A percentile compares a stretch with the other conserved stretches of the same genome.
Conservation (phyloP, 2,329 filamentous ascomycete species). For the Diaporthe sp. region DNA sequence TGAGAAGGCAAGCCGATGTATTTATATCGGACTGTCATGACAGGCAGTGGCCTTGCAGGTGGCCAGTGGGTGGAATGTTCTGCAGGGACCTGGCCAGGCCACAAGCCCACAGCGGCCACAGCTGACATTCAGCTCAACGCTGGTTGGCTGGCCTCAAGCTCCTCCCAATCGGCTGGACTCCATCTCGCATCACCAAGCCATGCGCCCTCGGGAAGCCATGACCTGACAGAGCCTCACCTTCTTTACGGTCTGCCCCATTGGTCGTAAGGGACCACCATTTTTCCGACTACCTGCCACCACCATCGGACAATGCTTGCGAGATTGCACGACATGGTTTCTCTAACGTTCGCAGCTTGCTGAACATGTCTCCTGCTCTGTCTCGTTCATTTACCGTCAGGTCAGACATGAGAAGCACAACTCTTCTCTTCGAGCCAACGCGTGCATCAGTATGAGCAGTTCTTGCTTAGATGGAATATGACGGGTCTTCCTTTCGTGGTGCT, state of each 20-base stretch:
- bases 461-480: neutral
- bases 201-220: neutral
- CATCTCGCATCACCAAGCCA: constrained; percentile 11
- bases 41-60: constrained; percentile 29
- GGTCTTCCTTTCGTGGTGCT: neutral
- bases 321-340: neutral
- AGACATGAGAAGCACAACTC: neutral
- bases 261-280: neutral
- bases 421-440: neutral
- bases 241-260: constrained; percentile 23
- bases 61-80: constrained; percentile 22
- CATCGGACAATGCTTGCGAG: neutral
- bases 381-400: neutral
- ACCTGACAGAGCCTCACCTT: constrained; percentile 33
- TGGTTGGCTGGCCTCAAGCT: constrained; percentile 34
- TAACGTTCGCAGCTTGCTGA: neutral
- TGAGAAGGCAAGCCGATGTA: constrained; percentile 1
- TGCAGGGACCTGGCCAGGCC: constrained; percentile 41
- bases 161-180: constrained; percentile 33
- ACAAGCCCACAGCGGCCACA: constrained; percentile 3
- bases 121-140: constrained; percentile 25
- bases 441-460: neutral
- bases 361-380: neutral
- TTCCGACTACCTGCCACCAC: neutral
- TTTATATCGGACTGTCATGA: constrained; percentile 29